Percentiles rank a stretch among this genome's conserved stretches.
These are phyloP conservation scores for Diutina sp. DNA, from an alignment of 1,139 yeast genomes.

Conservation along the genomic window DNA sequence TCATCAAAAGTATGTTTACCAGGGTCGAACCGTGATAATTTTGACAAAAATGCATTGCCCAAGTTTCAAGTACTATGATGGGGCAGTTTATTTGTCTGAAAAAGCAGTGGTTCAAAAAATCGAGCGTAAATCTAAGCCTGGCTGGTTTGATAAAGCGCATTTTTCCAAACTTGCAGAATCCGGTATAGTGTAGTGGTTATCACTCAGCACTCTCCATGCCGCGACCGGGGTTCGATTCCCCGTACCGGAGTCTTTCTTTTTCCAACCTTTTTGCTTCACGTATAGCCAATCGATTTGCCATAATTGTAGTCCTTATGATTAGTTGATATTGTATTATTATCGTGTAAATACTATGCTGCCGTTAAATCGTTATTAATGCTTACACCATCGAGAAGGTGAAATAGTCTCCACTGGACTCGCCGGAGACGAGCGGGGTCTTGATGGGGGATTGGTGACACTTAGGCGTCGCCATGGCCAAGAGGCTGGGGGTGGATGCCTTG, in stretches of 20 bases:
- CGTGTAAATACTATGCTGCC: background rate
- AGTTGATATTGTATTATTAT: too few relatives aligned
- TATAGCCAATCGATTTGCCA: too few relatives aligned
- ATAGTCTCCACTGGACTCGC: background rate
- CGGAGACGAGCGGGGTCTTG: background rate
- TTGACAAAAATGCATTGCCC: too few relatives aligned
- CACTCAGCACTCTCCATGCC: constrained; percentile 1
- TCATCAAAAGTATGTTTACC: too few relatives aligned
- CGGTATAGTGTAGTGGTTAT: constrained; percentile 2
- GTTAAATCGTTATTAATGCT: background rate
- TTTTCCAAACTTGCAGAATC: background rate
- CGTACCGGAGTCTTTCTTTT: background rate
- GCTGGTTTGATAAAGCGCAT: too few relatives aligned
- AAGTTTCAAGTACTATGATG: too few relatives aligned
- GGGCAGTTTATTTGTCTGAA: too few relatives aligned
- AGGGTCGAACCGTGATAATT: too few relatives aligned
- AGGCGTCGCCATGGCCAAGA: background rate
- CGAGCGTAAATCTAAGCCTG: too few relatives aligned
- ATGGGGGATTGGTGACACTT: background rate
- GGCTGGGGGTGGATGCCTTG: background rate
- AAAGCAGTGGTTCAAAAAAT: too few relatives aligned
- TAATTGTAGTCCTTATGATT: too few relatives aligned
- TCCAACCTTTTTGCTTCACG: background rate
- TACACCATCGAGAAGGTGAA: background rate
- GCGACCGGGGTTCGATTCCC: constrained; percentile 2